Conservation (phyloP, 306 rosid species). For the Prosopis cineraria region DNA sequence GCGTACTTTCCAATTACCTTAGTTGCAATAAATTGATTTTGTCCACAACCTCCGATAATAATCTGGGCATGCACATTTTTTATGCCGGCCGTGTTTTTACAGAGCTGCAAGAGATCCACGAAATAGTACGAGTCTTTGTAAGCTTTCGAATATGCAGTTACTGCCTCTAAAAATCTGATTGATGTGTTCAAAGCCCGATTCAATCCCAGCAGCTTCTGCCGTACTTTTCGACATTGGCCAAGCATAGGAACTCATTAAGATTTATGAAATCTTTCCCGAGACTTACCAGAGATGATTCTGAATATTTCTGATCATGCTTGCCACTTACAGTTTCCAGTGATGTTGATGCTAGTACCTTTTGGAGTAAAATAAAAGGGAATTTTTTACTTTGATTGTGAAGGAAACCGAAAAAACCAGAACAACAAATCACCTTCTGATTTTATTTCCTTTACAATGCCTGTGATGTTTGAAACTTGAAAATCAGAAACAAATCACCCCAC, state of each 20-base stretch:
- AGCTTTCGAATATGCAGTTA: not conserved
- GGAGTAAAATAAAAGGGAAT: not conserved
- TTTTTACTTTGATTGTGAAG: not conserved
- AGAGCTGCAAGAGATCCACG: slow-evolving; percentile 45
- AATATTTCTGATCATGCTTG: not conserved
- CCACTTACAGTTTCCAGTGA: not conserved
- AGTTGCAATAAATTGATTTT: slow-evolving; percentile 58
- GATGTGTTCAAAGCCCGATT: slow-evolving; percentile 1
- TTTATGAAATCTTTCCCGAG: not conserved
- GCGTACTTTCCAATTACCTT: slow-evolving; percentile 63
- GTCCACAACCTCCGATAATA: slow-evolving; percentile 49
- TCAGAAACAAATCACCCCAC: not conserved
- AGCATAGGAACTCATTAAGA: slow-evolving; percentile 38
- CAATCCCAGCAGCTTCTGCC: slow-evolving; percentile 32
- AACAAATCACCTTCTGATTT: not conserved
- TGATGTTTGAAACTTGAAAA: not conserved
- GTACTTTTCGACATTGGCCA: slow-evolving; percentile 38
- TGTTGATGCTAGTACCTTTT: not conserved
- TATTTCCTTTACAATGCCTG: not conserved
- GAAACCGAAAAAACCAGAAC: too few relatives aligned
- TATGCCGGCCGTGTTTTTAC: slow-evolving; percentile 40
- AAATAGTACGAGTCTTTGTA: slow-evolving; percentile 46
- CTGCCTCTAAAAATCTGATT: slow-evolving; percentile 22
- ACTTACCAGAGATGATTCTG: not conserved
- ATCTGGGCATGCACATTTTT: slow-evolving; percentile 67